These are phyloP conservation scores for Patellifolia procumbens DNA, from an alignment of 179 eudicot genomes.

Conservation along the genomic window DNA sequence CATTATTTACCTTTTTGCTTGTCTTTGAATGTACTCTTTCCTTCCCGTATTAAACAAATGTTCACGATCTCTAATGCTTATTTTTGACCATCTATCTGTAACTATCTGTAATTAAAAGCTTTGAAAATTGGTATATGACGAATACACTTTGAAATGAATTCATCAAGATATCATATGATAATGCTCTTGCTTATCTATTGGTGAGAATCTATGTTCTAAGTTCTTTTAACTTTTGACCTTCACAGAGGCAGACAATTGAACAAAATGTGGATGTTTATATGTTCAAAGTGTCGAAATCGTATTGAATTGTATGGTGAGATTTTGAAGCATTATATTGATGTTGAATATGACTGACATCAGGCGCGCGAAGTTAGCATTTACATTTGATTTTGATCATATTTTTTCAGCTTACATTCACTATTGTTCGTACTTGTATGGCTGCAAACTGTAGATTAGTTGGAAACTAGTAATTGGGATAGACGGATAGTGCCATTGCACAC, in stretches of 20 bases:
- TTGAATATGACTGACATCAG: not conserved
- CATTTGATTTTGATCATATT: not conserved
- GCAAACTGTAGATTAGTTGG: not conserved
- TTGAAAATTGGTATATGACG: too few species aligned
- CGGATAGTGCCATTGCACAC: not conserved
- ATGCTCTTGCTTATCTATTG: too few species aligned
- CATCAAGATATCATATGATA: too few species aligned
- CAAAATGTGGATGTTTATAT: not conserved
- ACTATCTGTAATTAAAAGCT: too few species aligned
- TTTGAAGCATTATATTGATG: not conserved
- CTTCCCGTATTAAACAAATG: too few species aligned
- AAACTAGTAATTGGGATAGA: not conserved
- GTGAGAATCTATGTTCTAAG: too few species aligned
- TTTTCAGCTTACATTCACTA: not conserved
- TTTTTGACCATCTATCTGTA: not conserved
- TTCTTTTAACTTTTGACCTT: too few species aligned
- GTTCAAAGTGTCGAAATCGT: not conserved
- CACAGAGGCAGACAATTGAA: too few species aligned
- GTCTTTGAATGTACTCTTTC: too few species aligned
- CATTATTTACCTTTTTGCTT: not conserved
- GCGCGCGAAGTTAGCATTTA: not conserved
- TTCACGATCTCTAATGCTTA: not conserved
- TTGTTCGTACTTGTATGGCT: constrained; percentile 1
- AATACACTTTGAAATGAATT: too few species aligned
- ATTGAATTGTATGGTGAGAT: not conserved